Conservation (phyloP, 495 filamentous ascomycete genomes). For the Lasiosphaeris hirsuta region DNA sequence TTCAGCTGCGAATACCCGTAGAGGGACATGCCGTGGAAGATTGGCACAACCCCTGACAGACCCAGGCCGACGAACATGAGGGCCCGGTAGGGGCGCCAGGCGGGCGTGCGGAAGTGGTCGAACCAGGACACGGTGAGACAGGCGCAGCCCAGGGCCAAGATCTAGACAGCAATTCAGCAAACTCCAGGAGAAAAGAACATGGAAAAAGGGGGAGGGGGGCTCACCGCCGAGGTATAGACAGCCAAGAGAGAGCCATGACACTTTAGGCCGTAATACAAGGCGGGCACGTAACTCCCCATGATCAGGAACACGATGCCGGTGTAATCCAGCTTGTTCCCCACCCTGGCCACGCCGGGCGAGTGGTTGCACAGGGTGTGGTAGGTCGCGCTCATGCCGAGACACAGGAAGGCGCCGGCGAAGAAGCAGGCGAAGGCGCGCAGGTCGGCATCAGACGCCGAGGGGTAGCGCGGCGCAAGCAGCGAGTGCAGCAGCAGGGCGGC, state of each 20-base stretch:
- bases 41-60: slow-evolving; percentile 76
- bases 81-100: slow-evolving; percentile 80
- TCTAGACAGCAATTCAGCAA: slow-evolving; percentile 45
- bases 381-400: slow-evolving; percentile 80
- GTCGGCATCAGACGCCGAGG: slow-evolving; percentile 60
- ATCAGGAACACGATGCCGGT: slow-evolving; percentile 88
- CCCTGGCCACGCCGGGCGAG: slow-evolving; percentile 37
- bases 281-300: slow-evolving; percentile 81
- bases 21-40: slow-evolving; percentile 61
- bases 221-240: slow-evolving; percentile 72
- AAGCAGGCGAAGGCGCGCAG: slow-evolving; percentile 72
- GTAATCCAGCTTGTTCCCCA: slow-evolving; percentile 72
- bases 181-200: neutral
- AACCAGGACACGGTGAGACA: slow-evolving; percentile 73
- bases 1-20: slow-evolving; percentile 49
- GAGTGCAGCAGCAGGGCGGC: slow-evolving; percentile 30
- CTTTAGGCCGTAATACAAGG: slow-evolving; percentile 83
- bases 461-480: slow-evolving; percentile 62
- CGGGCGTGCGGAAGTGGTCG: slow-evolving; percentile 76
- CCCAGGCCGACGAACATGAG: slow-evolving; percentile 90
- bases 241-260: slow-evolving; percentile 59
- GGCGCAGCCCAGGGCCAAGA: slow-evolving; percentile 68
- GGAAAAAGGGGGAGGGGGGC: slow-evolving; percentile 13
- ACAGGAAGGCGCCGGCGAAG: slow-evolving; percentile 70
- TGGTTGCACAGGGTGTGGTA: slow-evolving; percentile 52